Evolutionary conservation across 371 early-diverging fungal species (phyloP), one percentile per base, ranked within the genome.

Genomic region (Fennellomyces sp.): DNA sequence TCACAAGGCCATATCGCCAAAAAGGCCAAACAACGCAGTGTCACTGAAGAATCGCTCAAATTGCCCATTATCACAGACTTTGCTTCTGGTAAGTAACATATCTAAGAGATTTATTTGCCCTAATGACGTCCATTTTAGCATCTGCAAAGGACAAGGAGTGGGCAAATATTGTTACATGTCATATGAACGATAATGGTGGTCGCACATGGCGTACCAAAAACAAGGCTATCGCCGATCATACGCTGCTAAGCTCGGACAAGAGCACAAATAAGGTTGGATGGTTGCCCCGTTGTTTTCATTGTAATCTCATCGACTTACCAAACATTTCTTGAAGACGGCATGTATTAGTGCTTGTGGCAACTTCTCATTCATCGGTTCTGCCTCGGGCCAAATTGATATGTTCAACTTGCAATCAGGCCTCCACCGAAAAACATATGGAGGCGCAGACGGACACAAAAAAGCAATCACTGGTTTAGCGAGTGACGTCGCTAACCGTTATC

Each of bases 321-420:
- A n/a, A n/a, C n/a, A n/a, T n/a, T n/a, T 25, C 21, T 72, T 36
- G 15, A 48, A 71, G 72, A 66, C 88, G 1, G 91, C 91, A 7
- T 82, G 86, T 4, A 77, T 98, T 52, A 94, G 92, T 61, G 73
- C 85, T 2, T 97, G 97, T 62, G 98, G 98, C 50, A 94, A 96
- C 74, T 97, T 90, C 85, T 94, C 89, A 4, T 86, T 94, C 55
- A 68, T 95, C 7, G 99, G 97, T 2, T 82, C 91, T 23, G 76
- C 84, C 2, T 68, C 73, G 25, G 99, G 97, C 51, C 63, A 64
- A 13, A 79, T 97, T 42, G 94, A 94, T 50, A 90, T 92, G 90
- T 94, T 82, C 83, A 97, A 96, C 81, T 78, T 97, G 86, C 99
- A 98, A 65, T 96, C 97, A 23, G 97, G 97, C 12, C 51, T 86